Evolutionary conservation across 148 eudicot species (phyloP).

Genomic region (Simmondsia chinensis): DNA sequence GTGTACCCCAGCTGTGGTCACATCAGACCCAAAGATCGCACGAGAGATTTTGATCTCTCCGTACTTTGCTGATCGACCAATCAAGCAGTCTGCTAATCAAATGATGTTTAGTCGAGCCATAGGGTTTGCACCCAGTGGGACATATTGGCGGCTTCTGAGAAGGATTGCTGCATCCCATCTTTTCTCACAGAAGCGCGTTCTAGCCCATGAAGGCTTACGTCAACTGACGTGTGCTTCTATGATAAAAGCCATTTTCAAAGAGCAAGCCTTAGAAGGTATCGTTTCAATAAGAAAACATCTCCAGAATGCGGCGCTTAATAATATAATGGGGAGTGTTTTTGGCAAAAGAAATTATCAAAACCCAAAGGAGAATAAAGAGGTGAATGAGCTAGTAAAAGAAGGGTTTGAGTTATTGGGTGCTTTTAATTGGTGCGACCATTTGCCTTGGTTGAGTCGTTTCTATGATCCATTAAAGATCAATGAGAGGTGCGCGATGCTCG

Average conservation of each 20-base stretch:
- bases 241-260: conserved; percentile 22
- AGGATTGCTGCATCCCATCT: conserved; percentile 45
- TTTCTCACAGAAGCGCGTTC: conserved; percentile 40
- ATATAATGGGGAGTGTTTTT: conserved; percentile 45
- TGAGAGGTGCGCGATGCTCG: conserved; percentile 28
- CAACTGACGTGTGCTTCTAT: conserved; percentile 33
- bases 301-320: conserved; percentile 43
- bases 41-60: conserved; percentile 52
- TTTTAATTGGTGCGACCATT: conserved; percentile 55
- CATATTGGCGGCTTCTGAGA: conserved; percentile 57
- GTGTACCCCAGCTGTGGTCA: conserved; percentile 32
- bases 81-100: conserved; percentile 48
- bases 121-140: conserved; percentile 59
- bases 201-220: conserved; percentile 33
- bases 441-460: conserved; percentile 42
- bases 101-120: conserved; percentile 76
- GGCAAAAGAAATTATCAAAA: conserved; percentile 28
- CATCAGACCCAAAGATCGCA: conserved; percentile 37
- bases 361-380: conserved; percentile 25
- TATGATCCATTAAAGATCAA: conserved; percentile 32
- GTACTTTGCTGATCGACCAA: conserved; percentile 50
- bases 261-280: conserved; percentile 21
- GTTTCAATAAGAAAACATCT: conserved; percentile 34
- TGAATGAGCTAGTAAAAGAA: conserved; percentile 44
- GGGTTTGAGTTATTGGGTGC: conserved; percentile 66